Percentiles rank a stretch among this genome's conserved stretches.
Conservation (phyloP, 208 protist species). For the Wallacemonas rigidus region DNA sequence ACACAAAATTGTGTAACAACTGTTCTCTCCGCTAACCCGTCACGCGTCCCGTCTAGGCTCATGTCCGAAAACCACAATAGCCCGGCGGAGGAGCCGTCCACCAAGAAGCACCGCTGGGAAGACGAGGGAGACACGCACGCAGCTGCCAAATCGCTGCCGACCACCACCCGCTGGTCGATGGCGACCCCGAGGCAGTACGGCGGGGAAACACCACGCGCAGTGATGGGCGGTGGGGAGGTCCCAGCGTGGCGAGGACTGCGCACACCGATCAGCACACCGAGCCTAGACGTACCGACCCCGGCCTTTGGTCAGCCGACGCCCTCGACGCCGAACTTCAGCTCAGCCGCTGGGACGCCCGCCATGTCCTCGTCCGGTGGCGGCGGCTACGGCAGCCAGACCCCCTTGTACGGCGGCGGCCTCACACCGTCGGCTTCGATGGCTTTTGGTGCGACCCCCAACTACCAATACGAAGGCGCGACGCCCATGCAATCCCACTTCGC, state of each 20-base stretch:
- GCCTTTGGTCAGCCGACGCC: slow-evolving; percentile 24
- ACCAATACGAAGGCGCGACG: slow-evolving; percentile 84
- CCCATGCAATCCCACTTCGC: slow-evolving; percentile 85
- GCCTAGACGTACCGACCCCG: slow-evolving; percentile 64
- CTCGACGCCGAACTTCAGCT: slow-evolving; percentile 25
- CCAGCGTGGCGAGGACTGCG: slow-evolving; percentile 76
- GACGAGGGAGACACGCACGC: slow-evolving; percentile 23
- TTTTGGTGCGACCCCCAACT: slow-evolving; percentile 83
- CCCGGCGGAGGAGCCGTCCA: slow-evolving; percentile 27
- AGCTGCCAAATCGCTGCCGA: slow-evolving; percentile 25
- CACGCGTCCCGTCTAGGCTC: not conserved
- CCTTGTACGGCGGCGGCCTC: slow-evolving; percentile 47
- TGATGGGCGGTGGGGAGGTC: slow-evolving; percentile 33
- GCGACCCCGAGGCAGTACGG: slow-evolving; percentile 79
- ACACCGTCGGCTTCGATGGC: slow-evolving; percentile 47
- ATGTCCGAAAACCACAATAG: slow-evolving; percentile 1
- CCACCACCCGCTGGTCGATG: slow-evolving; percentile 68
- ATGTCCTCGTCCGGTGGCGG: slow-evolving; percentile 24
- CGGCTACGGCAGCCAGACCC: slow-evolving; percentile 42
- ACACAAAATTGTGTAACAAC: too few relatives aligned
- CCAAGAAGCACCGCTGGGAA: slow-evolving; percentile 76
- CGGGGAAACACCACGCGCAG: slow-evolving; percentile 57
- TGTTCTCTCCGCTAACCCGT: too few relatives aligned
- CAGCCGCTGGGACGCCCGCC: slow-evolving; percentile 35
- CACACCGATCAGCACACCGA: slow-evolving; percentile 59